These are phyloP conservation scores for Beauveria varroae DNA, from an alignment of 2,329 filamentous ascomycete genomes.

Conservation along the genomic window DNA sequence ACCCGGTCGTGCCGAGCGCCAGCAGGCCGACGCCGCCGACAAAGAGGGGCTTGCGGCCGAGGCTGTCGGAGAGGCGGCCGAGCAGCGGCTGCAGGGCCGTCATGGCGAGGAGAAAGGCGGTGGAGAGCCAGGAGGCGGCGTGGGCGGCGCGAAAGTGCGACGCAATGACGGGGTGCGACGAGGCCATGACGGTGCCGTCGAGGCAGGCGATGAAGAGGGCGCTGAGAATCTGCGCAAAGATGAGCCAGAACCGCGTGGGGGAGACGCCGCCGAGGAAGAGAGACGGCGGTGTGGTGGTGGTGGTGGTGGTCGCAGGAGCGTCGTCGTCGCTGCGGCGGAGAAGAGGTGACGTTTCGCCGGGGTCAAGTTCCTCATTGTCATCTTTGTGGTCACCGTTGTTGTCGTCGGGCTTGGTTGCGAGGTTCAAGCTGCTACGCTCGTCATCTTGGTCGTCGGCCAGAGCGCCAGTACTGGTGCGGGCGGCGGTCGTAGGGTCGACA, in stretches of 20 bases:
- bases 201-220: slow-evolving; percentile 56
- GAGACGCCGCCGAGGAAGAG: slow-evolving; percentile 39
- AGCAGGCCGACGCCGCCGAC: slow-evolving; percentile 58
- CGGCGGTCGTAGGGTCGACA: slow-evolving; percentile 3
- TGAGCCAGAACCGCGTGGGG: slow-evolving; percentile 49
- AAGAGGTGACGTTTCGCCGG: slow-evolving; percentile 21
- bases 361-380: background rate
- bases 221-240: slow-evolving; percentile 52
- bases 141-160: slow-evolving; percentile 73
- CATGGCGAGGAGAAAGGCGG: slow-evolving; percentile 68
- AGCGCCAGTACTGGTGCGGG: background rate
- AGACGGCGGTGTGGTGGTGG: background rate
- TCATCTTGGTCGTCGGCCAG: background rate
- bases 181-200: slow-evolving; percentile 75
- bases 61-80: slow-evolving; percentile 64
- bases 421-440: background rate
- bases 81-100: slow-evolving; percentile 70
- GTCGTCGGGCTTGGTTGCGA: background rate
- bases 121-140: slow-evolving; percentile 75
- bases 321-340: slow-evolving; percentile 12
- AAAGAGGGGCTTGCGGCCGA: slow-evolving; percentile 62
- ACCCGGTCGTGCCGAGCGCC: slow-evolving; percentile 58
- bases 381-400: background rate
- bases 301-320: background rate
- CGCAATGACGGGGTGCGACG: slow-evolving; percentile 72